Evolutionary conservation across 768 basidiomycete species (phyloP).

Genomic region (Lentinula lateritia): DNA sequence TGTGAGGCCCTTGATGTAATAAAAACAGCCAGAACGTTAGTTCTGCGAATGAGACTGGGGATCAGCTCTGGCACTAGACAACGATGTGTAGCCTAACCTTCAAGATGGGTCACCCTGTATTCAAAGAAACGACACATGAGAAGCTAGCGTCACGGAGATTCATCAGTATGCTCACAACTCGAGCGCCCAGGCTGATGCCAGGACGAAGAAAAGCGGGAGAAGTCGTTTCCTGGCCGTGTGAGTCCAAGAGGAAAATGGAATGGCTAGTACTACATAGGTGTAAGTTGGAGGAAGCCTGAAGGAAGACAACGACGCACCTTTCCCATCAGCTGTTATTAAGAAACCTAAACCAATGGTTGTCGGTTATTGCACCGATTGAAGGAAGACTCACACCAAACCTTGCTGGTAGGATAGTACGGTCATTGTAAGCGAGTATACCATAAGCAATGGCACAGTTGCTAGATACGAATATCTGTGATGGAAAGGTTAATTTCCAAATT

Average conservation of each 20-base stretch:
- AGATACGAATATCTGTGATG: constrained; percentile 70
- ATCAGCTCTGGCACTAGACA: background rate
- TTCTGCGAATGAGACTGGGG: constrained; percentile 33
- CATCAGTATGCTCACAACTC: constrained; percentile 54
- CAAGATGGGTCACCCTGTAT: constrained; percentile 69
- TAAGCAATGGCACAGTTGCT: constrained; percentile 59
- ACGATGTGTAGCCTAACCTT: constrained; percentile 42
- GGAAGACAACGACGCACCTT: constrained; percentile 20
- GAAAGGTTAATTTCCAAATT: background rate
- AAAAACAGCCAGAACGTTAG: constrained; percentile 82
- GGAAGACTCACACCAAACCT: constrained; percentile 35
- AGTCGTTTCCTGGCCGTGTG: constrained; percentile 43
- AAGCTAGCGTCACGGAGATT: background rate
- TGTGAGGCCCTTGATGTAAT: constrained; percentile 66
- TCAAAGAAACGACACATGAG: constrained; percentile 3
- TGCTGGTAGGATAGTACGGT: constrained; percentile 67
- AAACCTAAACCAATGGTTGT: constrained; percentile 31
- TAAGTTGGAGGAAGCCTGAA: constrained; percentile 3
- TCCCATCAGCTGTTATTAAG: constrained; percentile 24
- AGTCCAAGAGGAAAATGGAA: constrained; percentile 50
- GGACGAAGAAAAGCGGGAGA: constrained; percentile 63
- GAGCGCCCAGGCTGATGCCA: constrained; percentile 71
- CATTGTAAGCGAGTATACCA: constrained; percentile 58
- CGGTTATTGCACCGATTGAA: constrained; percentile 6
- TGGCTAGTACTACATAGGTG: constrained; percentile 43